Evolutionary conservation across 139 green algal genomes (phyloP), one percentile per base, ranked within the genome.

Genomic region (Trebouxia sp.): DNA sequence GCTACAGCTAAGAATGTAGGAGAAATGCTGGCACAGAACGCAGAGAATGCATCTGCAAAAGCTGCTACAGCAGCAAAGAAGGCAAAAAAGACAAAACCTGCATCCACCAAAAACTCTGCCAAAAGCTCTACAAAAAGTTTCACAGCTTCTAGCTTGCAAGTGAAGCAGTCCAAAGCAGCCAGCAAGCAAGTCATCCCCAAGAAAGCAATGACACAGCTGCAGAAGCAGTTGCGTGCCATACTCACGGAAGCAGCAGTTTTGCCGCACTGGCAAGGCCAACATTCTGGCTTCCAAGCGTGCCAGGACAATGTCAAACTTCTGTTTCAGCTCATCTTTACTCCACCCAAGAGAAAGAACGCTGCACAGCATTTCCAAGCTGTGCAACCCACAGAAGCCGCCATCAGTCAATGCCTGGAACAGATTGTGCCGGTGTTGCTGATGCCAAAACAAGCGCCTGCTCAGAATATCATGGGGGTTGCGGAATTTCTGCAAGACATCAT

Each of bases 401-500:
- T 72, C 32, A 72, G 35, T 72, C 62, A 72, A 35, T 72, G 62
- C 32, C 37, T 72, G 37, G 62, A 72, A 0, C 15, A 35, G 14
- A 45, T 72, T 10, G 32, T 72, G 62, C 62, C 62, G n/a, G 62
- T 72, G 32, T 35, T 72, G 32, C 35, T 72, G 17, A 8, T 42
- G 20, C 30, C 58, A 0, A 17, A 72, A 35, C 62, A 43, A 30
- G 62, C 28, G 35, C 32, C 32, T 6, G 62, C 62, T 72, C 62
- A 41, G 5, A 72, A 72, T 35, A 72, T 72, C 32, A 22, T 43
- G 15, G 62, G 62, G 3, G 62, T 72, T 7, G 62, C 62, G 3
- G 62, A 72, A 35, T 72, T 72, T 35, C 62, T 72, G 62, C 35
- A 72, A 43, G 62, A 72, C 35, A 42, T 72, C 11, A 72, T 72